Conservation (phyloP, 2,329 filamentous ascomycete genomes). For the Ophiosphaerella narmari region DNA sequence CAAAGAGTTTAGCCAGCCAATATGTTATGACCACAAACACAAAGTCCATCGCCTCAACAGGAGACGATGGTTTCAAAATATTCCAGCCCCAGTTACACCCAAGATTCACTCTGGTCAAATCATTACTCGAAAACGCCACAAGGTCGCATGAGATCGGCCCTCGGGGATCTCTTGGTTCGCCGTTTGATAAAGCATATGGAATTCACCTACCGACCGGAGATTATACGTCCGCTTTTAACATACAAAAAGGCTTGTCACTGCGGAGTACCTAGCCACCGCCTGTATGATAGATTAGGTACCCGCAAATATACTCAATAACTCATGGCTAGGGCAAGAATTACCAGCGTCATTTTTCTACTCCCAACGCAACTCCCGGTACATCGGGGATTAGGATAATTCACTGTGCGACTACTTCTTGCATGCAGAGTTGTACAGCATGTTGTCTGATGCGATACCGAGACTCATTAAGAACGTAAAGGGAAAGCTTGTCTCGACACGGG, state of each 20-base stretch:
- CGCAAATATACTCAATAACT: neutral
- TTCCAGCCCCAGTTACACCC: too few relatives aligned
- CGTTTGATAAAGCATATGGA: neutral
- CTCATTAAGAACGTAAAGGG: slow-evolving; percentile 8
- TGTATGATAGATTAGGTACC: neutral
- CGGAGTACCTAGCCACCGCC: neutral
- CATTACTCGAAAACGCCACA: too few relatives aligned
- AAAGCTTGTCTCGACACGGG: neutral
- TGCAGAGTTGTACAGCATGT: neutral
- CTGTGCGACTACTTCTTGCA: neutral
- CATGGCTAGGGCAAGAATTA: neutral
- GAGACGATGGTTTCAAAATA: too few relatives aligned
- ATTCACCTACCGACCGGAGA: neutral
- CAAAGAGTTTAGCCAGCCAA: too few relatives aligned
- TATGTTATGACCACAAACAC: too few relatives aligned
- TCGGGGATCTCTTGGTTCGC: neutral
- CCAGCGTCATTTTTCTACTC: neutral
- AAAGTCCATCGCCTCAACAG: too few relatives aligned
- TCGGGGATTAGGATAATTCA: neutral
- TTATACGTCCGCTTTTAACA: neutral
- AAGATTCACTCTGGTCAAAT: too few relatives aligned
- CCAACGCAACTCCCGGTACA: neutral
- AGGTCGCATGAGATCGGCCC: too few relatives aligned
- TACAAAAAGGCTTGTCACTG: neutral
- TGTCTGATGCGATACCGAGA: slow-evolving; percentile 7